Base-by-base conservation (phyloP, 495 filamentous ascomycete species). In the Hypomontagnella submonticulosa region DNA sequence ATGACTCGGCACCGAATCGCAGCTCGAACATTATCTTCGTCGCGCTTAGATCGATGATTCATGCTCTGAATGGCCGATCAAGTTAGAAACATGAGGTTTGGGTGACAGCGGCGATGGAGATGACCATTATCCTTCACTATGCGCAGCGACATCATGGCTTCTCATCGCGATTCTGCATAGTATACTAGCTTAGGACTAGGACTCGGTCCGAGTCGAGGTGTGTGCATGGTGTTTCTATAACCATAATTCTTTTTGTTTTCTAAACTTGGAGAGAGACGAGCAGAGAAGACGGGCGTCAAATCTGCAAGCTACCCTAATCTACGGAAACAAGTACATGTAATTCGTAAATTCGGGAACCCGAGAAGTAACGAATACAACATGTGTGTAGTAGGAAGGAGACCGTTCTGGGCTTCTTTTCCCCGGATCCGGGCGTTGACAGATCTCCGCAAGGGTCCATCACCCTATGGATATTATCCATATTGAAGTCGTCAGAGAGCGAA, bases 401-500 rank as follows among this genome's bases (percentile, higher is more conserved):
- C 50, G 65, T 52, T 64, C 66, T 63, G 60, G 60, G 51, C 66
- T 60, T 51, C 4, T 37, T 54, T 53, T 58, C 54, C 66, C 66
- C 60, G 60, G 52, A 60, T 61, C 57, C 66, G 55, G 55, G 38
- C 23, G 55, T 40, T 69, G 37, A 60, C 49, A 61, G 66, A 69
- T 69, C 66, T 69, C 66, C 50, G 51, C 66, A 56, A 57, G 60
- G 66, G 50, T 63, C 27, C 55, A 44, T 55, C 65, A 48, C 60
- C 60, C 46, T 69, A 64, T 32, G 44, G 50, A 69, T 60, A 69
- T 69, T 69, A 69, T 69, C 66, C 66, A 69, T 56, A 69, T 69
- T 43, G 51, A 55, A 55, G 27, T 42, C 50, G 32, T 55, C 60
- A 60, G 23, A 30, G 15, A 7, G 18, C 16, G 38, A 3, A 27